These are phyloP conservation scores for Suillus plorans DNA, from an alignment of 768 basidiomycete genomes.

Conservation along the genomic window DNA sequence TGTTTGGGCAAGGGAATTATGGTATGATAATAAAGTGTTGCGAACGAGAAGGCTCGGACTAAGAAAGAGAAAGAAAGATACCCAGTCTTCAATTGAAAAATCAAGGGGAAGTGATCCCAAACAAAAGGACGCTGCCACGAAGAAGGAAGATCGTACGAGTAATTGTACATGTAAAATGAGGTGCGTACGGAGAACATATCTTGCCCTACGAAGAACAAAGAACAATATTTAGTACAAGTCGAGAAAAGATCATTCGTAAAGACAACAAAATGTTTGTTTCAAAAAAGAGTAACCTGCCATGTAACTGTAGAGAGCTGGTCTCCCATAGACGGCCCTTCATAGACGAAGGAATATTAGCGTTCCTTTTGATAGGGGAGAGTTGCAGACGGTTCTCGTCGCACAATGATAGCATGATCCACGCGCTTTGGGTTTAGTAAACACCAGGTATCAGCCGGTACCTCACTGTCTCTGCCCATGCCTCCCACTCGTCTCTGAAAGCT, in stretches of 20 bases:
- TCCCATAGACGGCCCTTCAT: background rate
- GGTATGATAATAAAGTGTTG: slow-evolving; percentile 2
- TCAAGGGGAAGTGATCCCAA: background rate
- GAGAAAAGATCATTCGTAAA: background rate
- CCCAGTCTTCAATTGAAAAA: background rate
- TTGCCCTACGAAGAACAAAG: background rate
- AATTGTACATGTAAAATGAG: background rate
- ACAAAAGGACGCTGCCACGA: background rate
- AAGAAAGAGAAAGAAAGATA: background rate
- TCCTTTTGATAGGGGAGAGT: background rate
- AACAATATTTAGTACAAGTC: background rate
- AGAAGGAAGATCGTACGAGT: background rate
- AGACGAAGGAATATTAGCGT: background rate
- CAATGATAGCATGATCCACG: too few species aligned
- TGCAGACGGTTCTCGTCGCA: background rate
- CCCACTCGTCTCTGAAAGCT: background rate
- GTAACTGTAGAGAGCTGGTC: background rate
- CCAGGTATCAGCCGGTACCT: slow-evolving; percentile 33
- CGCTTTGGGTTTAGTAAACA: slow-evolving; percentile 20
- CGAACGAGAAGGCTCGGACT: background rate
- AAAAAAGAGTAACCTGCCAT: background rate
- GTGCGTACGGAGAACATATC: background rate
- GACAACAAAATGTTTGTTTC: background rate
- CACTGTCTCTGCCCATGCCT: slow-evolving; percentile 25
- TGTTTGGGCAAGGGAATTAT: background rate